Conservation (phyloP, 78 protist species). For the Polysphondylium violaceum region DNA sequence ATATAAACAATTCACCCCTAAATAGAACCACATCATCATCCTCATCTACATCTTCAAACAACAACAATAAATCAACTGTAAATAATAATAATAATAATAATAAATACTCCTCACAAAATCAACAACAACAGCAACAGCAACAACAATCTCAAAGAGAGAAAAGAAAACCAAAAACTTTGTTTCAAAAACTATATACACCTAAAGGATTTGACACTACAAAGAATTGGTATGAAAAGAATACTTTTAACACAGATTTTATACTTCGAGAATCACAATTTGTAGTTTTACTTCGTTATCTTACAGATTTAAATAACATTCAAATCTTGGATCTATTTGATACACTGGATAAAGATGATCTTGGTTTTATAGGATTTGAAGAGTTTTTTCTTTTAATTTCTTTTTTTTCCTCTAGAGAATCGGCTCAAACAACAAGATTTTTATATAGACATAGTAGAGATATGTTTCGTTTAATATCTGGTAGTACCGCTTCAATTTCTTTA, state of each 20-base stretch:
- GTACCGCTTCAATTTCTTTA: not conserved
- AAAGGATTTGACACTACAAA: slow-evolving; percentile 46
- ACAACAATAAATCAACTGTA: not conserved
- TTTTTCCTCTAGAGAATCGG: slow-evolving; percentile 42
- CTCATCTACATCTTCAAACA: not conserved
- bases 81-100: not conserved
- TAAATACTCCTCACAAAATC: not conserved
- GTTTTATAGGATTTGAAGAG: slow-evolving; percentile 65
- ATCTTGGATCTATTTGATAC: slow-evolving; percentile 59
- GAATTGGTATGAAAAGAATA: slow-evolving; percentile 62
- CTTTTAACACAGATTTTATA: slow-evolving; percentile 21
- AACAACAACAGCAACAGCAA: not conserved
- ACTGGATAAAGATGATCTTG: slow-evolving; percentile 47
- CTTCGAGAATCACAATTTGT: slow-evolving; percentile 40
- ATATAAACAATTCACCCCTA: not conserved
- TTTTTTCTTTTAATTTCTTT: slow-evolving; percentile 51
- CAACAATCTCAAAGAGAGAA: not conserved
- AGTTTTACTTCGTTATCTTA: slow-evolving; percentile 32
- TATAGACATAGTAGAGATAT: slow-evolving; percentile 56
- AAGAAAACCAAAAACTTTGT: slow-evolving; percentile 42
- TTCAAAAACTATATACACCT: slow-evolving; percentile 73
- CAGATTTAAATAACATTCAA: slow-evolving; percentile 36
- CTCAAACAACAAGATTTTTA: slow-evolving; percentile 66
- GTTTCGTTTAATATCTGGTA: slow-evolving; percentile 54
- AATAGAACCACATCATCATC: not conserved